Conservation (phyloP, 75 land plant species). For the Chamaecyparis obtusa region DNA sequence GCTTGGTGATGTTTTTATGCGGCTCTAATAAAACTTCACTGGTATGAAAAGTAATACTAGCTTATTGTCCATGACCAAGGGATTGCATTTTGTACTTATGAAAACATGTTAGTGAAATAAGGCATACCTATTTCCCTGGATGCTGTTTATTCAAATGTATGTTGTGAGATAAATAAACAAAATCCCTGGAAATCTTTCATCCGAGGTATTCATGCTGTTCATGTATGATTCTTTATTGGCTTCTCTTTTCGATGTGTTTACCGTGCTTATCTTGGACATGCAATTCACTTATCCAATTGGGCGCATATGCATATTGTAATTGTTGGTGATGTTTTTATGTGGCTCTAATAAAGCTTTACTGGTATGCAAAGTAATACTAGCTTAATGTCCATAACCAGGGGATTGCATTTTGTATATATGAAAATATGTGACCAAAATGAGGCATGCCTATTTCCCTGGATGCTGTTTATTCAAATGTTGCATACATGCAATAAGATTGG, state of each 20-base stretch:
- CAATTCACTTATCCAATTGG: neutral
- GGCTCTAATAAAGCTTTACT: neutral
- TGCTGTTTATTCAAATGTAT: neutral
- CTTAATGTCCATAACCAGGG: neutral
- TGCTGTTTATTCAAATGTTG: neutral
- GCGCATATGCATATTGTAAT: neutral
- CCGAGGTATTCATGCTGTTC: neutral
- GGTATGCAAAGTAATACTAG: neutral
- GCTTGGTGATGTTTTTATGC: neutral
- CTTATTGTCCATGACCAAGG: neutral
- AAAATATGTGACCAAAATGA: neutral
- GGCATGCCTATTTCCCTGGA: neutral
- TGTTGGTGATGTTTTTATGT: constrained; percentile 7
- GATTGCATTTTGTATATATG: neutral
- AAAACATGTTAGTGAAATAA: neutral
- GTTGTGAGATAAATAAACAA: neutral
- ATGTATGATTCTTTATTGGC: neutral
- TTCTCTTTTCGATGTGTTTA: neutral
- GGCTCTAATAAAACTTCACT: neutral
- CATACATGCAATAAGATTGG: neutral
- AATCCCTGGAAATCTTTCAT: neutral
- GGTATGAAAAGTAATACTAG: neutral
- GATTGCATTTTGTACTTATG: neutral
- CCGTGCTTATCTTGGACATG: neutral
- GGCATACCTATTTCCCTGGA: neutral